Evolutionary conservation across 345 rosid species (phyloP).

Genomic region (Salix suchowensis): DNA sequence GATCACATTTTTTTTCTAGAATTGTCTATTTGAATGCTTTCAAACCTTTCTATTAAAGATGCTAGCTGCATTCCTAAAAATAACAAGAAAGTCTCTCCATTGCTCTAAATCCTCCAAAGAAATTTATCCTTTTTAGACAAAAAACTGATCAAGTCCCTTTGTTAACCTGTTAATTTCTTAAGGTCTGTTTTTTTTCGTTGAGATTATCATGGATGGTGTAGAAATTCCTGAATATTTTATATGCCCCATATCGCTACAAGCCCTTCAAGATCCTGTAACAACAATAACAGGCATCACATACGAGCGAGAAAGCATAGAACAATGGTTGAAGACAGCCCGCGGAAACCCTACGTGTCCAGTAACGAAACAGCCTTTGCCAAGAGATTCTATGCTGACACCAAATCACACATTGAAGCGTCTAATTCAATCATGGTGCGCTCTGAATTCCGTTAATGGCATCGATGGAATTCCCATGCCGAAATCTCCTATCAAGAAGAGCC

Average conservation of each 20-base stretch:
- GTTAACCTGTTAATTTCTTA: too few relatives aligned
- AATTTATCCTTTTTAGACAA: neutral
- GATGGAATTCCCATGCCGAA: constrained; percentile 31
- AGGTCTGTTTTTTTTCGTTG: neutral
- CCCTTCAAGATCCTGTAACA: constrained; percentile 64
- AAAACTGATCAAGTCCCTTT: neutral
- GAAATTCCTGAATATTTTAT: constrained; percentile 50
- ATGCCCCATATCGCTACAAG: constrained; percentile 58
- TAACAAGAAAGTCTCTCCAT: neutral
- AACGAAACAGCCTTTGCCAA: constrained; percentile 46
- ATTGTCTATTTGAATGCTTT: neutral
- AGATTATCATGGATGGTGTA: constrained; percentile 27
- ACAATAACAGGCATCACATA: constrained; percentile 56
- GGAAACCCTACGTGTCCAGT: constrained; percentile 39
- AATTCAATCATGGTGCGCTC: constrained; percentile 48
- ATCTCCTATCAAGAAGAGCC: constrained; percentile 22
- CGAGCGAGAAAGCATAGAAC: constrained; percentile 54
- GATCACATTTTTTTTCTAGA: neutral
- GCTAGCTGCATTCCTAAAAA: neutral
- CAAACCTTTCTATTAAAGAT: constrained; percentile 4
- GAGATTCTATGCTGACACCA: constrained; percentile 37
- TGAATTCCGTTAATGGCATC: constrained; percentile 21
- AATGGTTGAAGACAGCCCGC: constrained; percentile 36
- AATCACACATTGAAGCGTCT: constrained; percentile 49
- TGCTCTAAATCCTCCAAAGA: neutral